Percentiles rank a stretch among this genome's conserved stretches.
Evolutionary conservation across 2,329 filamentous ascomycete genomes (phyloP).

Genomic region (Zopfia rhizophila): DNA sequence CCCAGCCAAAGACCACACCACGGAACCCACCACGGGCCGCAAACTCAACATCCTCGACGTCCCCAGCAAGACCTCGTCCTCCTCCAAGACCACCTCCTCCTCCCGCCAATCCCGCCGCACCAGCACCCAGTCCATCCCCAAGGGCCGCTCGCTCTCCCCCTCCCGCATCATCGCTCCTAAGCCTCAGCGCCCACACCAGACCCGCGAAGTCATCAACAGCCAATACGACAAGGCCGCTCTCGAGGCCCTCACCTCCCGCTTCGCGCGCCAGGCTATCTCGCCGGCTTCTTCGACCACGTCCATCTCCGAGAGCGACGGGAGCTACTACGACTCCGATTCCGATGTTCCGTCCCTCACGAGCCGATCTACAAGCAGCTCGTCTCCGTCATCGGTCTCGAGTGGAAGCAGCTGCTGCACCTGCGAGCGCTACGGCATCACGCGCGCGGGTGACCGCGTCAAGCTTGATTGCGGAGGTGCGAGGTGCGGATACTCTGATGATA

Average conservation of each 20-base stretch:
- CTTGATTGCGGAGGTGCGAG: constrained; percentile 92
- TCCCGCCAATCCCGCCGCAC: constrained; percentile 62
- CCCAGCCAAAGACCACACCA: constrained; percentile 86
- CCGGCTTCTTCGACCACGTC: constrained; percentile 73
- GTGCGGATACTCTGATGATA: constrained; percentile 83
- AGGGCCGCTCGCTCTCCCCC: constrained; percentile 86
- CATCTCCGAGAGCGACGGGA: constrained; percentile 61
- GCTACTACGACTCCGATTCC: constrained; percentile 72
- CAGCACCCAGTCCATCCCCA: constrained; percentile 74
- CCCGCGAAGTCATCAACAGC: constrained; percentile 84
- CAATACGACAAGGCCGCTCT: constrained; percentile 81
- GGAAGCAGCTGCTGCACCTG: constrained; percentile 78
- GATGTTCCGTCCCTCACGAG: constrained; percentile 80
- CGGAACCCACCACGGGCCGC: constrained; percentile 95
- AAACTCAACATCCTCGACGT: constrained; percentile 98
- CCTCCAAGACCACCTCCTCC: constrained; percentile 57
- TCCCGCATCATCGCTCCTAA: constrained; percentile 92
- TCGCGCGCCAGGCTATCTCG: constrained; percentile 77
- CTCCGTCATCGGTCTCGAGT: constrained; percentile 72
- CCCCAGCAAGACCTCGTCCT: constrained; percentile 64
- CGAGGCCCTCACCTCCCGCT: constrained; percentile 82
- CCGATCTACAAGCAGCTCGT: constrained; percentile 76
- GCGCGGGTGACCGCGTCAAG: constrained; percentile 91
- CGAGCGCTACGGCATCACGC: constrained; percentile 96
- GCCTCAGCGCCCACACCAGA: constrained; percentile 87